Base-by-base conservation (phyloP, 192 early-diverging fungal species). In the Backusella luteola region DNA sequence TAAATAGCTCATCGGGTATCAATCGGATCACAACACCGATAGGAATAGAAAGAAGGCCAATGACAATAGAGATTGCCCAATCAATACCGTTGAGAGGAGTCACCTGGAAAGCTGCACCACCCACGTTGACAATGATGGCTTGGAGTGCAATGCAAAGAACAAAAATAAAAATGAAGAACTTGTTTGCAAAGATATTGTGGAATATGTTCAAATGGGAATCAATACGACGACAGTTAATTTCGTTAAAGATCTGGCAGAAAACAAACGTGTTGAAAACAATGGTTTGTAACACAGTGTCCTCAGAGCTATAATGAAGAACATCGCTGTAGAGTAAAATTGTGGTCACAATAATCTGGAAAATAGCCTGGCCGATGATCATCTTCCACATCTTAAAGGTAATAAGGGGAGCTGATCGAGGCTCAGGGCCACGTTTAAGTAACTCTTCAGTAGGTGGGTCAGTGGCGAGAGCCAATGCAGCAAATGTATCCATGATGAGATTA, bases 401-500 rank as follows among this genome's bases (percentile, higher is more conserved):
- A 34, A 99, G 81, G 8, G 95, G 90, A 38, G 94, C 92, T n/a
- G 84, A 87, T 35, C 90, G 87, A 71, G 91, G 86, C 71, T 97
- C 93, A 15, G 98, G 97, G 14, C 90, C 88, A 70, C 97, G 91
- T 38, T 97, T 85, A 34, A 99, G 87, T 32, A 99, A 79, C n/a
- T 92, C 93, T 5, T 80, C 79, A 1, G 91, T 93, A 1, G 98
- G 97, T 59, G 93, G 92, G 76, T 99, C 98, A 17, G 98, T 98
- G 4, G 98, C 97, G 42, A 98, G 89, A 0, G 97, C 98, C 26
- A 99, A 90, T 17, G 98, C 96, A 2, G 98, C 98, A 80, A 99
- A 88, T 0, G 97, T 96, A 87, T 99, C 97, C 98, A 99, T 99
- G 53, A 99, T 99, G 76, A 99, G 85, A 84, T 99, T 99, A 66